These are phyloP conservation scores for Arachnomyces sp. DNA, from an alignment of 2,329 filamentous ascomycete genomes.

Conservation along the genomic window DNA sequence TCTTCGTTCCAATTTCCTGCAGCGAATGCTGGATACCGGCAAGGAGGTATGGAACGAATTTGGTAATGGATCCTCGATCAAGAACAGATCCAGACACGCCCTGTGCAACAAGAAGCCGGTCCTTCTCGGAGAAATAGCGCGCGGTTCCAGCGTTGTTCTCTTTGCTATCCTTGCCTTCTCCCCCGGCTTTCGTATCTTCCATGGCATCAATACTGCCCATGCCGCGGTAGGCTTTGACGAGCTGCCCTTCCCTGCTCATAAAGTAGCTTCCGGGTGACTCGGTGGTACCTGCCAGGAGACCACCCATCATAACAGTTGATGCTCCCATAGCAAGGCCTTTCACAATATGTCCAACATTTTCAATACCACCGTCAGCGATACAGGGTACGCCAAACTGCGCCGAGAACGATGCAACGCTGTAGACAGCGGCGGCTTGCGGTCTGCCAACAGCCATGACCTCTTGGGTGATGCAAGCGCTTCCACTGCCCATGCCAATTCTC, in stretches of 20 bases:
- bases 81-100: slow-evolving; percentile 71
- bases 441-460: slow-evolving; percentile 99
- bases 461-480: slow-evolving; percentile 96
- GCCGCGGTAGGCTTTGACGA: slow-evolving; percentile 97
- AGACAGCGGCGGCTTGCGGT: slow-evolving; percentile 88
- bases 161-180: slow-evolving; percentile 60
- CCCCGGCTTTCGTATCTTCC: slow-evolving; percentile 95
- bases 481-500: slow-evolving; percentile 97
- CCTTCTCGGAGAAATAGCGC: slow-evolving; percentile 96
- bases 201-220: slow-evolving; percentile 99
- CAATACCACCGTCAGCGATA: slow-evolving; percentile 95
- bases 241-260: slow-evolving; percentile 90
- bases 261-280: slow-evolving; percentile 97
- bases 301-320: slow-evolving; percentile 98
- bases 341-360: slow-evolving; percentile 98
- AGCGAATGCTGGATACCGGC: slow-evolving; percentile 95
- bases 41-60: slow-evolving; percentile 92
- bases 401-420: slow-evolving; percentile 82
- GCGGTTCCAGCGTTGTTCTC: slow-evolving; percentile 82
- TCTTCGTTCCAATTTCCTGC: slow-evolving; percentile 87
- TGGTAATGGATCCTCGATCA: slow-evolving; percentile 66
- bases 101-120: slow-evolving; percentile 89
- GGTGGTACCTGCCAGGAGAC: slow-evolving; percentile 90
- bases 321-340: slow-evolving; percentile 94
- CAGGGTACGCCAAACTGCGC: slow-evolving; percentile 92